Base-by-base conservation (phyloP, 495 filamentous ascomycete genomes). In the Thermochaetoides thermophila region DNA sequence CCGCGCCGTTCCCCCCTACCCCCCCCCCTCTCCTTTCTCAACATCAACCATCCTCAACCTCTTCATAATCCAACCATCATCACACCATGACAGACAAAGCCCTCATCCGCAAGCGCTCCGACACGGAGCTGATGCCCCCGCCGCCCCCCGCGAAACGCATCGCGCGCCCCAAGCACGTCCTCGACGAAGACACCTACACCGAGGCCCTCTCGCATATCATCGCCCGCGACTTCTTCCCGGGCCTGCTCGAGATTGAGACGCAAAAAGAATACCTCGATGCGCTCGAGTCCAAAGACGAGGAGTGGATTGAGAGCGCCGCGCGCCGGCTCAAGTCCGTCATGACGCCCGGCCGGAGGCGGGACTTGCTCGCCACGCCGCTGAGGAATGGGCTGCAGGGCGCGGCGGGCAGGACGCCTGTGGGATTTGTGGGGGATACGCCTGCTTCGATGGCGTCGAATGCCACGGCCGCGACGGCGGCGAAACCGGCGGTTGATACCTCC, bases 121-220 rank as follows among this genome's bases (percentile, higher is more conserved):
- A 85, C 40, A 64, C 62, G 16, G 69, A 77, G 44, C 63, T 96
- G 29, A 96, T 96, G 91, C 78, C 84, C 0, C 84, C 85, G 7
- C 85, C 84, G 2, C 86, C 87, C 4, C 75, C 79, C 1, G 69
- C 81, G 15, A 96, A 93, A 52, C 74, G 84, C 29, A 93, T 95
- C 46, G 95, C 95, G 57, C 76, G 89, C 18, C 89, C 89, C 3
- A 68, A 80, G 38, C 86, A 76, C 30, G 77, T 93, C 23, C 70
- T 97, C 16, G 84, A 93, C 55, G 89, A 97, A 65, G 89, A 97
- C 45, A 74, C 75, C 43, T 97, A 97, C 61, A 86, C 84, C 16
- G 73, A 81, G 35, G 81, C 81, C 7, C 60, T 97, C 17, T 92
- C 87, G 1, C 78, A 94, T 31, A 96, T 97, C 44, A 94, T 96